phyloP scores from a whole-genome alignment of 1,284 basidiomycete species.

The Gymnopus androsaceus region DNA sequence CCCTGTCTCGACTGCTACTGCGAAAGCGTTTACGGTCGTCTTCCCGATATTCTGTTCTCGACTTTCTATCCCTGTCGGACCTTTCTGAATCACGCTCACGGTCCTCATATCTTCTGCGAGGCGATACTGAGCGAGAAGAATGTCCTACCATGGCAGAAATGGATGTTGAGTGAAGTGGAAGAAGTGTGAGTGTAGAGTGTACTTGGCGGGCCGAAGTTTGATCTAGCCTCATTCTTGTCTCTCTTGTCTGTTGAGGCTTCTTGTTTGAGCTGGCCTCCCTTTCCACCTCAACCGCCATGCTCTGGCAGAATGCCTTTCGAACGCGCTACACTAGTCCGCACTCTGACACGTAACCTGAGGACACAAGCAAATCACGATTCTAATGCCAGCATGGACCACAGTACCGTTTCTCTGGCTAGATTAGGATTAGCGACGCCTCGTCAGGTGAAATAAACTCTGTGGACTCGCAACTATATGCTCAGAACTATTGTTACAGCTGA shows the following conservation, averaged over 20 bases:
- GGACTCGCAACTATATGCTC: background rate
- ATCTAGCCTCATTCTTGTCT: background rate
- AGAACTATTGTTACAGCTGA: slow-evolving; percentile 52
- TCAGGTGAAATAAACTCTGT: slow-evolving; percentile 47
- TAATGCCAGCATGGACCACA: slow-evolving; percentile 1
- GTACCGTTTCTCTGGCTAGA: slow-evolving; percentile 21
- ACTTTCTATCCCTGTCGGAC: slow-evolving; percentile 30
- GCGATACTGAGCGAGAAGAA: slow-evolving; percentile 53
- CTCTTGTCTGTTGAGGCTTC: background rate
- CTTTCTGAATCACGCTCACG: slow-evolving; percentile 29
- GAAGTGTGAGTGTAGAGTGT: slow-evolving; percentile 9
- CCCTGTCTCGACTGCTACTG: slow-evolving; percentile 44
- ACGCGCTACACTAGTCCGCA: background rate
- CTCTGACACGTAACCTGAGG: slow-evolving; percentile 33
- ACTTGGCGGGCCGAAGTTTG: slow-evolving; percentile 19
- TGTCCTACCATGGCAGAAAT: slow-evolving; percentile 30
- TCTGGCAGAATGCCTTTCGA: background rate
- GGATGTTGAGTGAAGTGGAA: slow-evolving; percentile 4
- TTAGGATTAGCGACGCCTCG: slow-evolving; percentile 67
- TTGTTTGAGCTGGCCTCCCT: slow-evolving; percentile 1
- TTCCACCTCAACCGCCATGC: background rate
- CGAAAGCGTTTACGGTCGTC: slow-evolving; percentile 37
- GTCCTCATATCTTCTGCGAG: slow-evolving; percentile 43
- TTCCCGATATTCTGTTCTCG: slow-evolving; percentile 34
- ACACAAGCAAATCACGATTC: slow-evolving; percentile 35